Evolutionary conservation across 106 monocot species (phyloP).

Genomic region (Gastrodia elata): DNA sequence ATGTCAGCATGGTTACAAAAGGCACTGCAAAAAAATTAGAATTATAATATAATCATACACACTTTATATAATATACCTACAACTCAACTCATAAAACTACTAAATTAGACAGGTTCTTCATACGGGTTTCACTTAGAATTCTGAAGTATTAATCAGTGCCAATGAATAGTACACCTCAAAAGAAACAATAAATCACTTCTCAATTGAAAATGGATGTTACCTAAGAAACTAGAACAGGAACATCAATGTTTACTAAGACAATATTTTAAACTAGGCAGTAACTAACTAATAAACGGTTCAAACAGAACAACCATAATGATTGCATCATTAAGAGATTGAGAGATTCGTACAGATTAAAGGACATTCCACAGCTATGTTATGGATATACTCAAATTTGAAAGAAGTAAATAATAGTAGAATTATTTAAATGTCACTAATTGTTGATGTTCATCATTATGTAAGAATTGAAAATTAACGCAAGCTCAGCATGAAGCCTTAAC

Average conservation of each 20-base stretch:
- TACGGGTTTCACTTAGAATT: background rate
- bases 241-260: background rate
- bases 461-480: background rate
- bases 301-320: background rate
- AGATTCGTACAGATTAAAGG: background rate
- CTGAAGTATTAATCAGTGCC: background rate
- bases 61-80: background rate
- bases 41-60: background rate
- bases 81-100: background rate
- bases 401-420: background rate
- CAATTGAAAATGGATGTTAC: background rate
- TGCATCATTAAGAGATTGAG: background rate
- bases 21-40: slow-evolving; percentile 43
- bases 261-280: background rate
- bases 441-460: background rate
- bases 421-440: no score
- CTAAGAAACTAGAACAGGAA: background rate
- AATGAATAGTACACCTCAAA: background rate
- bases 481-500: background rate
- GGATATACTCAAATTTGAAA: background rate
- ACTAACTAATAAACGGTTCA: background rate
- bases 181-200: background rate
- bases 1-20: slow-evolving; percentile 97
- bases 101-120: background rate
- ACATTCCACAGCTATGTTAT: background rate